Evolutionary conservation across 257 asterid genomes (phyloP).

Genomic region (Osmanthus fragrans): DNA sequence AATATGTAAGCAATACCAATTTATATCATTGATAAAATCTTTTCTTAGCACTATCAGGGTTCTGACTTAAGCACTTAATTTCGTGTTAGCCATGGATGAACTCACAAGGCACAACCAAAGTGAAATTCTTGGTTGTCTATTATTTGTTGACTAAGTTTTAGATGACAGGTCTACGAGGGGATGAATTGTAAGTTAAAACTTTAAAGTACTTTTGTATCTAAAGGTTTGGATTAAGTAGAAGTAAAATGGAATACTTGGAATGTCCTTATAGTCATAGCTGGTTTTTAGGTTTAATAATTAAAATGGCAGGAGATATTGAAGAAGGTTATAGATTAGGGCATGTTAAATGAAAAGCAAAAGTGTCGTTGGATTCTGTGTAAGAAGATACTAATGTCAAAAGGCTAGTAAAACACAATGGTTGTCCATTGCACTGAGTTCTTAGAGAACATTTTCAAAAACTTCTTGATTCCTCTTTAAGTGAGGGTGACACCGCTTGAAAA

Average conservation of each 20-base stretch:
- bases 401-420: too few species aligned
- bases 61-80: not conserved
- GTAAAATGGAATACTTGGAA: too few species aligned
- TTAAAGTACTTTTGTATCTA: not conserved
- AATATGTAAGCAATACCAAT: not conserved
- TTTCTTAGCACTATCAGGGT: not conserved
- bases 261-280: not conserved
- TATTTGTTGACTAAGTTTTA: not conserved
- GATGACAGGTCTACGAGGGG: not conserved
- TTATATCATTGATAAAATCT: not conserved
- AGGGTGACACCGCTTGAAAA: too few species aligned
- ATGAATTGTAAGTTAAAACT: not conserved
- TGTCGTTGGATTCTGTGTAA: too few species aligned
- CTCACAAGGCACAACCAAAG: not conserved
- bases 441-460: too few species aligned
- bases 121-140: not conserved
- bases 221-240: not conserved
- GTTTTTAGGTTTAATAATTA: not conserved
- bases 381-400: too few species aligned
- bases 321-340: not conserved
- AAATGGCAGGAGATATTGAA: not conserved
- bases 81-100: not conserved
- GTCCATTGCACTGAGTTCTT: too few species aligned
- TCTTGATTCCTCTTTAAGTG: too few species aligned
- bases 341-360: too few species aligned